Evolutionary conservation across 2,329 filamentous ascomycete genomes (phyloP), one percentile per base, ranked within the genome.

Genomic region (Lachnellula cervina): DNA sequence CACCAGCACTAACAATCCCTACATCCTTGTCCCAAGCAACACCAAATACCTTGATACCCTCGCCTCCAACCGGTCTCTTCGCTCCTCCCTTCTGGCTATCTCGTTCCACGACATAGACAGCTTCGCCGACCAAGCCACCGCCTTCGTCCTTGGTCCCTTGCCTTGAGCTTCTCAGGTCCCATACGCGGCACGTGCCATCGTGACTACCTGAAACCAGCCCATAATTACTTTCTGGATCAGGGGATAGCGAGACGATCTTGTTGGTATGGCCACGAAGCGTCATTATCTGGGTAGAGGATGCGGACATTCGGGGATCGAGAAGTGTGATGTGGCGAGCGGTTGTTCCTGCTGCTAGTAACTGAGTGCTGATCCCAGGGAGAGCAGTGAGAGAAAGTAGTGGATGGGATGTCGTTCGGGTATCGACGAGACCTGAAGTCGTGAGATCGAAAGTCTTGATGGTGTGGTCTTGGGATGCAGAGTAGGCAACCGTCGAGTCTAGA

Each of bases 251-350:
- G 1, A 77, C 75, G 17, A 86, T 78, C 75, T 82, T 82, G 75
- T 96, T 96, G 57, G 84, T 84, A 74, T 97, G 93, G 0, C 93
- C 93, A 35, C 90, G 83, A 19, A 97, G 82, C n/a, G 90, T 96
- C 84, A 97, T 89, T 42, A 90, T 89, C 11, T 87, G 84, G 23
- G 93, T 88, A 1, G 85, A 81, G 1, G 84, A 81, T 3, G 90
- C 88, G 3, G 86, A 88, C 32, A 83, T 87, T 52, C 94, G 84
- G 3, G 93, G 93, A 71, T 99, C 94, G 63, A 97, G 83, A n/a
- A 99, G 80, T 0, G 90, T 93, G 69, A 99, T 89, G 74, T 96
- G 90, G 54, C 91, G 81, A 21, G 90, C 89, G 16, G 87, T 87
- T 2, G 90, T 96, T 57, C 92, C 94, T 21, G 90, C 87, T 2